phyloP scores from a whole-genome alignment of 257 asterid genomes.

The Apocynum venetum region DNA sequence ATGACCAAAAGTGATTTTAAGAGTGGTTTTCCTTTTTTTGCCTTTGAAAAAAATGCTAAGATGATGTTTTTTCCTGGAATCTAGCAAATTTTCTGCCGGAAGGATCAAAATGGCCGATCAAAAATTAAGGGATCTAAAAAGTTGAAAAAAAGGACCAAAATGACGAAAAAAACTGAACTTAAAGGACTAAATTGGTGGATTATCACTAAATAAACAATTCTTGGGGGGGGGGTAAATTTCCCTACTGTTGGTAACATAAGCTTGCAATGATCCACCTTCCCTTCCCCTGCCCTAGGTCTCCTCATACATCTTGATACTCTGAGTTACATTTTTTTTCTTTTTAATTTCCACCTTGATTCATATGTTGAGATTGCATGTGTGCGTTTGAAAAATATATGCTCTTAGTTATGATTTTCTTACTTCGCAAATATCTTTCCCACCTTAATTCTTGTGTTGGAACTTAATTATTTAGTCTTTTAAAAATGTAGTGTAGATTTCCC shows the following conservation, averaged over 20 bases:
- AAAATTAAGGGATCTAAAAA: too few species aligned
- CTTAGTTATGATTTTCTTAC: not conserved
- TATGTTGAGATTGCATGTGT: slow-evolving; percentile 9
- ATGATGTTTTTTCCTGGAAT: too few species aligned
- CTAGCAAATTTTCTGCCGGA: too few species aligned
- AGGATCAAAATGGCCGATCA: too few species aligned
- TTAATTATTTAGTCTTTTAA: slow-evolving; percentile 29
- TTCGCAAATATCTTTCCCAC: not conserved
- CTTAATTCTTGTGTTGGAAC: slow-evolving; percentile 4
- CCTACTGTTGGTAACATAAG: not conserved
- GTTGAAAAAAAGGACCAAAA: too few species aligned
- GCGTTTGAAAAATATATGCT: not conserved
- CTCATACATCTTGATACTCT: not conserved
- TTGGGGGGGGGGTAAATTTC: not conserved
- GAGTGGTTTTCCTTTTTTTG: too few species aligned
- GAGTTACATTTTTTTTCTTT: not conserved
- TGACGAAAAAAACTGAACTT: too few species aligned
- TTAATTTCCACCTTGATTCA: not conserved
- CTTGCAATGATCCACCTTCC: not conserved
- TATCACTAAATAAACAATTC: too few species aligned
- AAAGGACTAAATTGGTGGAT: too few species aligned
- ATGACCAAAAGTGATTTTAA: too few species aligned
- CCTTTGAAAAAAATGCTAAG: too few species aligned
- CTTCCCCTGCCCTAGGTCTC: not conserved
- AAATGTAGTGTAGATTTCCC: slow-evolving; percentile 78